Conservation (phyloP, 164 flowering plant genomes). For the Magnolia kwangsiensis region DNA sequence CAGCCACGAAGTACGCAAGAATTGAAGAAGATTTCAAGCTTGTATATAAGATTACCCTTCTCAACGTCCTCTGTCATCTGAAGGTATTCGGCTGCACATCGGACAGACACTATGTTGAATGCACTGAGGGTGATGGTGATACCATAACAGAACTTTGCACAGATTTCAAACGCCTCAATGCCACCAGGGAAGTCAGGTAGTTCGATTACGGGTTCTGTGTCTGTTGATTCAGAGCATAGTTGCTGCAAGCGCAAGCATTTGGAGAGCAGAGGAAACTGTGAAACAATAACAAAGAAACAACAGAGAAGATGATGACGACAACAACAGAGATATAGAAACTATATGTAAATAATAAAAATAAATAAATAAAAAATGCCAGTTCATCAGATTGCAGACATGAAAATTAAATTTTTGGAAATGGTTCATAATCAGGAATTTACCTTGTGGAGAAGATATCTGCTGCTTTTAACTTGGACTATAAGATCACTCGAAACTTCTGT, state of each 20-base stretch:
- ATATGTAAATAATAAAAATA: background rate
- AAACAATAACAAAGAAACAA: background rate
- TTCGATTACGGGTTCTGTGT: conserved; percentile 53
- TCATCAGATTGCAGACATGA: background rate
- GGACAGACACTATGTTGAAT: conserved; percentile 66
- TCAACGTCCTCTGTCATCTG: conserved; percentile 94
- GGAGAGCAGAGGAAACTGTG: conserved; percentile 90
- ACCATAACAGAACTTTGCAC: conserved; percentile 96
- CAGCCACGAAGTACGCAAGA: conserved; percentile 92
- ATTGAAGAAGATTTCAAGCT: conserved; percentile 77
- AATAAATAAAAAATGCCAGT: background rate
- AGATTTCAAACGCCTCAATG: conserved; percentile 79
- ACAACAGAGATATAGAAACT: background rate
- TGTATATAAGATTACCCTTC: conserved; percentile 79
- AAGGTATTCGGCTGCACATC: conserved; percentile 90
- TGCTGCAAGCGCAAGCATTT: conserved; percentile 68
- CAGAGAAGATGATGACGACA: too few relatives aligned
- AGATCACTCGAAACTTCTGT: conserved; percentile 92
- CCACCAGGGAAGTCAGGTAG: conserved; percentile 90
- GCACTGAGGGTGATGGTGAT: conserved; percentile 90
- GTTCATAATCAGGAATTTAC: conserved; percentile 27
- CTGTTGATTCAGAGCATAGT: conserved; percentile 55
- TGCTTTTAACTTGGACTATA: conserved; percentile 71
- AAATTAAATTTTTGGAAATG: conserved; percentile 2
- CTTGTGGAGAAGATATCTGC: conserved; percentile 90